A percentile compares a stretch with the other conserved stretches of the same genome.
phyloP scores from a whole-genome alignment of 768 basidiomycete species.

The Boletales sp. region DNA sequence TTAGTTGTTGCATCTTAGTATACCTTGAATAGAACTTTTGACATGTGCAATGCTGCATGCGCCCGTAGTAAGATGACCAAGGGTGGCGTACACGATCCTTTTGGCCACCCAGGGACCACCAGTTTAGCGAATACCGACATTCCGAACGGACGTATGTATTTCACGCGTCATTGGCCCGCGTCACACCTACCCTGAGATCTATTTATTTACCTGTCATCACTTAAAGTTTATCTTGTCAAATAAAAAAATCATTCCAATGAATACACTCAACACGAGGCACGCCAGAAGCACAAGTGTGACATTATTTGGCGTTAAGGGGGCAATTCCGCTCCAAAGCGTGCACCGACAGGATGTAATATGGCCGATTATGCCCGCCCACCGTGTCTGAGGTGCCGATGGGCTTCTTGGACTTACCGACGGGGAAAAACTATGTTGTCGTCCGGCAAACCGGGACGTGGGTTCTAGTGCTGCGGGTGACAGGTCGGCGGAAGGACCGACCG shows the following conservation, averaged over 20 bases:
- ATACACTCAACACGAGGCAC: slow-evolving; percentile 23
- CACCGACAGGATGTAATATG: no score
- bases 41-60: slow-evolving; percentile 1
- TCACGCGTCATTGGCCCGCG: slow-evolving; percentile 12
- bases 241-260: background rate
- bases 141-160: slow-evolving; percentile 5
- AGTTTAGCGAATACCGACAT: slow-evolving; percentile 14
- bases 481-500: no score
- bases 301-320: slow-evolving; percentile 23
- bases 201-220: background rate
- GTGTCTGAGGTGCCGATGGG: no score
- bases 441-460: no score
- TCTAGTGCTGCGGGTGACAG: no score
- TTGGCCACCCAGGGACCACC: slow-evolving; percentile 24
- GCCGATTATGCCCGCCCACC: no score
- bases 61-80: background rate
- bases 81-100: slow-evolving; percentile 14
- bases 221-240: slow-evolving; percentile 17
- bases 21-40: slow-evolving; percentile 36
- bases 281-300: slow-evolving; percentile 24
- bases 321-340: background rate
- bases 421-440: no score
- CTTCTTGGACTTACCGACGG: no score
- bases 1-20: slow-evolving; percentile 30
- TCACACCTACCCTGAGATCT: slow-evolving; percentile 13